Evolutionary conservation across 2,329 filamentous ascomycete genomes (phyloP).

Genomic region (Nigrograna mackinnonii): DNA sequence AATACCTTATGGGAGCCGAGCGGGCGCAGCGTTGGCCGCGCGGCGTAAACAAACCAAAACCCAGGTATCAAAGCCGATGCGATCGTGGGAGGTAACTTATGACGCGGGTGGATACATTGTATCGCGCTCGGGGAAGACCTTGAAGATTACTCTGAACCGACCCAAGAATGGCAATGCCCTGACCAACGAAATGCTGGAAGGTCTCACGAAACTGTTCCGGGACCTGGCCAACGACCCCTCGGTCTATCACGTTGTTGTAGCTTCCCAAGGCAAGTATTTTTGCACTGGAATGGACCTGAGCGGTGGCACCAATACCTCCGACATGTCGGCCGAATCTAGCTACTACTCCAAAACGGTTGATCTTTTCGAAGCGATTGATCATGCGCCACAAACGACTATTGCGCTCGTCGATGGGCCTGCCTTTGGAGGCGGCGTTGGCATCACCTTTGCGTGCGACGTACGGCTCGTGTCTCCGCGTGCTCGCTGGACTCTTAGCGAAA

Average conservation of each 20-base stretch:
- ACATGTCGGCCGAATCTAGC: neutral
- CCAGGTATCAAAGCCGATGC: too few species aligned
- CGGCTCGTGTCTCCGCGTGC: conserved; percentile 16
- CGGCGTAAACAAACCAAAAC: too few species aligned
- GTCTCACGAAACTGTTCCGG: neutral
- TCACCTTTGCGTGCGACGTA: neutral
- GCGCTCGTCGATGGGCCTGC: neutral
- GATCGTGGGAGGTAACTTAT: too few species aligned
- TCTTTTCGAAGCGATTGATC: neutral
- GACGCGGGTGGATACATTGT: too few species aligned
- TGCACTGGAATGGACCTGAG: conserved; percentile 49
- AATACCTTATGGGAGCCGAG: conserved; percentile 23
- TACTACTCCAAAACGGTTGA: neutral
- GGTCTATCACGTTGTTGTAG: conserved; percentile 42
- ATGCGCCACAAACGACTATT: neutral
- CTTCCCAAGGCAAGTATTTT: conserved; percentile 42
- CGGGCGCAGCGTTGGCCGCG: conserved; percentile 18
- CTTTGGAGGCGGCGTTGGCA: neutral
- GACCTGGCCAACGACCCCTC: conserved; percentile 18
- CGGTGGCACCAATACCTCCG: conserved; percentile 20
- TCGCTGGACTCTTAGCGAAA: conserved; percentile 43
- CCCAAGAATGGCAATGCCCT: neutral
- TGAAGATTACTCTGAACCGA: neutral
- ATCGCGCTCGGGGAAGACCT: too few species aligned
- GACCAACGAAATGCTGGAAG: neutral